Base-by-base conservation (phyloP, 164 flowering plant species). In the Vitis labrusca region DNA sequence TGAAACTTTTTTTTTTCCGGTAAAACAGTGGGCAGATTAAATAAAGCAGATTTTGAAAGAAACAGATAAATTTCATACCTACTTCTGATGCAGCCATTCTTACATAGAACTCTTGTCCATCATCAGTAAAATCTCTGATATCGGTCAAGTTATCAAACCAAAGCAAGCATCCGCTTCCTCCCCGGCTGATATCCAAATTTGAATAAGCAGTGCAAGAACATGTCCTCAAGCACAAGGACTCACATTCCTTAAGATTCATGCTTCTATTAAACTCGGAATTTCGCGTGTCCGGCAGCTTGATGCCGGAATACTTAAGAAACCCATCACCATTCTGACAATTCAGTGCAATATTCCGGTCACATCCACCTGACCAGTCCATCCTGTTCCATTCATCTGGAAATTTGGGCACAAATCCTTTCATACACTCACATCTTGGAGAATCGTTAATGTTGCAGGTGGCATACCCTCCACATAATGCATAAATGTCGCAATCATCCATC, bases 201-300 rank as follows among this genome's bases (percentile, higher is more conserved):
- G 79, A 37, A 56, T 72, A 80, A 8, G 75, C 77, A 5, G 59
- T 61, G 37, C 77, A 76, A 52, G 78, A 74, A 58, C 78, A 78
- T 32, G 68, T 78, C 50, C 11, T 50, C 60, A 23, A 50, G 47
- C 81, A 79, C 59, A 16, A 0, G 10, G 2, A 7, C 69, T 62
- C 32, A 13, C 80, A 80, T n/a, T 74, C 78, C 30, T 65, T 5
- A 8, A 78, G 71, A 30, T 6, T 69, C 66, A 72, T 60, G 16
- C 23, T 73, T 65, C 2, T 59, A 23, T 74, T 29, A 23, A 59
- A 10, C 76, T 56, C 61, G 1, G 78, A 37, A 0, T 30, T 0
- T 15, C 32, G 5, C 2, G 78, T 74, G 12, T 85, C 85, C 0
- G 85, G 88, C 71, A 82, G 37, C 64, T 82, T 82, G 55, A 80